These are phyloP conservation scores for Penicillium concentricum DNA, from an alignment of 2,329 filamentous ascomycete species.

Conservation along the genomic window DNA sequence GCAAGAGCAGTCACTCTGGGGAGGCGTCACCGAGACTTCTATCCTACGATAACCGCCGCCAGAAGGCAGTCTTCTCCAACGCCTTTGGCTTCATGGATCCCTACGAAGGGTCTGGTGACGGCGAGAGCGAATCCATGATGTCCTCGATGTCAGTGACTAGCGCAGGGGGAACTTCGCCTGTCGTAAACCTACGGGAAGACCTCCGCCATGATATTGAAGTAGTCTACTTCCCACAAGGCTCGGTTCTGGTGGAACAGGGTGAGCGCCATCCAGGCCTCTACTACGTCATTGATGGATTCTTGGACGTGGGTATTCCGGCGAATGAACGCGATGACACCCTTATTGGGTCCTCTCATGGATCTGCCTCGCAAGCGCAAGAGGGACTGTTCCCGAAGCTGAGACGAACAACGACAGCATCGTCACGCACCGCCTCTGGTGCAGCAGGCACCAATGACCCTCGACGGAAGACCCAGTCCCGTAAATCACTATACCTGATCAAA, in stretches of 20 bases:
- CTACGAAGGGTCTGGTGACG: slow-evolving; percentile 70
- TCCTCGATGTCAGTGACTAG: slow-evolving; percentile 64
- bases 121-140: slow-evolving; percentile 81
- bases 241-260: slow-evolving; percentile 91
- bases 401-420: slow-evolving; percentile 45
- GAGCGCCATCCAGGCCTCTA: slow-evolving; percentile 96
- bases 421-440: slow-evolving; percentile 31
- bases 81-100: slow-evolving; percentile 90
- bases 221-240: slow-evolving; percentile 93
- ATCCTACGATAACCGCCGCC: slow-evolving; percentile 76
- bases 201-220: slow-evolving; percentile 93
- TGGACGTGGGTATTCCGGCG: slow-evolving; percentile 84
- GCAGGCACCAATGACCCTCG: slow-evolving; percentile 31
- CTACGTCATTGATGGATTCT: slow-evolving; percentile 95
- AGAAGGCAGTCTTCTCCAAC: slow-evolving; percentile 79
- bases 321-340: slow-evolving; percentile 56
- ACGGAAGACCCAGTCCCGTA: slow-evolving; percentile 52
- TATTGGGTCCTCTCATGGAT: slow-evolving; percentile 34
- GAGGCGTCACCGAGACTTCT: slow-evolving; percentile 83
- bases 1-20: slow-evolving; percentile 65
- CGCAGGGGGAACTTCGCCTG: slow-evolving; percentile 61
- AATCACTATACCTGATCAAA: slow-evolving; percentile 85
- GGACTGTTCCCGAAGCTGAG: slow-evolving; percentile 48
- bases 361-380: slow-evolving; percentile 29
- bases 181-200: slow-evolving; percentile 69